phyloP scores from a whole-genome alignment of 1,284 basidiomycete genomes.

The Ceratobasidium papillatum region DNA sequence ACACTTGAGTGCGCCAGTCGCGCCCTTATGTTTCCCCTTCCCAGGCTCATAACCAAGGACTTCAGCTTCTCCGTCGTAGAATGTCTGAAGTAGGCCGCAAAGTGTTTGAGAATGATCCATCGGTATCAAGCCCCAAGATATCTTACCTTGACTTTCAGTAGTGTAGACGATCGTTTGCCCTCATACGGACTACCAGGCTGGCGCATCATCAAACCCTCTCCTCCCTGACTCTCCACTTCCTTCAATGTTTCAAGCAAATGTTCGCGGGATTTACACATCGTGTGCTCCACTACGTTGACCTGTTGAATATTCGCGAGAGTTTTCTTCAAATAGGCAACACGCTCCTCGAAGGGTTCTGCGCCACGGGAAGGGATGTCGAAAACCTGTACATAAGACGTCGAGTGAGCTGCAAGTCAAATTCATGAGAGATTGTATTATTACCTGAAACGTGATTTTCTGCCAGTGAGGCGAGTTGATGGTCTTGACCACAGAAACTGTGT shows the following conservation, averaged over 20 bases:
- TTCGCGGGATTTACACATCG: conserved; percentile 57
- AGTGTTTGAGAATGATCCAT: not conserved
- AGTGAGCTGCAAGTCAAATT: conserved; percentile 1
- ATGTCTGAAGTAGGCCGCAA: conserved; percentile 54
- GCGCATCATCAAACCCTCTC: conserved; percentile 75
- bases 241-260: conserved; percentile 66
- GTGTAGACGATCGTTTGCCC: conserved; percentile 60
- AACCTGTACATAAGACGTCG: conserved; percentile 60
- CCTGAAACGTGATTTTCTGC: conserved; percentile 68
- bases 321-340: conserved; percentile 59
- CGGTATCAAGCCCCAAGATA: too few relatives aligned
- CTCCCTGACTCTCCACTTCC: conserved; percentile 64
- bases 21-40: conserved; percentile 63
- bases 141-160: conserved; percentile 68
- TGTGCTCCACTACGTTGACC: conserved; percentile 64
- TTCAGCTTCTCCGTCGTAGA: conserved; percentile 71
- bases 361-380: conserved; percentile 71
- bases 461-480: conserved; percentile 60
- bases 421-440: conserved; percentile 46
- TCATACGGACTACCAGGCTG: conserved; percentile 64
- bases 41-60: conserved; percentile 67
- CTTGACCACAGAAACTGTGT: conserved; percentile 66
- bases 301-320: conserved; percentile 60
- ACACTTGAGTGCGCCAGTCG: conserved; percentile 65
- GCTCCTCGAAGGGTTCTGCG: conserved; percentile 63